Percentiles rank a stretch among this genome's conserved stretches.
Conservation (phyloP, 2,329 filamentous ascomycete species). For the Triangularia setosa region DNA sequence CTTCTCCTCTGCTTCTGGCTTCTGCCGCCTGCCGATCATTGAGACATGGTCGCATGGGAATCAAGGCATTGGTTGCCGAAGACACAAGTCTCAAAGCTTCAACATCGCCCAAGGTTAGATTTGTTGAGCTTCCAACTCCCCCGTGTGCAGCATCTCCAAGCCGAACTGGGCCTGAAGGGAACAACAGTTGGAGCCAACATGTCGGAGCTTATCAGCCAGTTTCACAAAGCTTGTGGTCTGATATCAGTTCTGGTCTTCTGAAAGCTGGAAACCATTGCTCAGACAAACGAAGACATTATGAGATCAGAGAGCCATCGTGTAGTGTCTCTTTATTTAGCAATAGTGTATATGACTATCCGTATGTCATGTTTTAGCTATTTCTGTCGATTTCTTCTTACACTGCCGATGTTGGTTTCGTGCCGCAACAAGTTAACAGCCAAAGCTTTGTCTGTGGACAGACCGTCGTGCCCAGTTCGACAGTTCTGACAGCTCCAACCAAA, state of each 20-base stretch:
- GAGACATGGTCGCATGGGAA: not conserved
- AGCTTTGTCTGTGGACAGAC: not conserved
- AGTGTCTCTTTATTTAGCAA: not conserved
- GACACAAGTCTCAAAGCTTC: not conserved
- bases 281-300: not conserved
- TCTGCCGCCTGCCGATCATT: not conserved
- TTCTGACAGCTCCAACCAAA: conserved; percentile 4
- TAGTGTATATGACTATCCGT: not conserved
- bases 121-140: not conserved
- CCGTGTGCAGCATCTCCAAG: not conserved
- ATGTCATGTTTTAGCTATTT: not conserved
- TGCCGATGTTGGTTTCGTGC: not conserved
- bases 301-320: not conserved
- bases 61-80: not conserved
- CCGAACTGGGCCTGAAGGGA: not conserved
- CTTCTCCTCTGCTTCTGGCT: not conserved
- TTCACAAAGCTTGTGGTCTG: not conserved
- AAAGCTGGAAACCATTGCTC: not conserved
- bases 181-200: not conserved
- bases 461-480: not conserved
- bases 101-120: not conserved
- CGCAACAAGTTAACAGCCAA: not conserved
- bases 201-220: not conserved
- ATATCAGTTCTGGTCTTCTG: not conserved
- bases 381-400: not conserved